These are phyloP conservation scores for Thecaphora thlaspeos DNA, from an alignment of 1,284 basidiomycete species.

Conservation along the genomic window DNA sequence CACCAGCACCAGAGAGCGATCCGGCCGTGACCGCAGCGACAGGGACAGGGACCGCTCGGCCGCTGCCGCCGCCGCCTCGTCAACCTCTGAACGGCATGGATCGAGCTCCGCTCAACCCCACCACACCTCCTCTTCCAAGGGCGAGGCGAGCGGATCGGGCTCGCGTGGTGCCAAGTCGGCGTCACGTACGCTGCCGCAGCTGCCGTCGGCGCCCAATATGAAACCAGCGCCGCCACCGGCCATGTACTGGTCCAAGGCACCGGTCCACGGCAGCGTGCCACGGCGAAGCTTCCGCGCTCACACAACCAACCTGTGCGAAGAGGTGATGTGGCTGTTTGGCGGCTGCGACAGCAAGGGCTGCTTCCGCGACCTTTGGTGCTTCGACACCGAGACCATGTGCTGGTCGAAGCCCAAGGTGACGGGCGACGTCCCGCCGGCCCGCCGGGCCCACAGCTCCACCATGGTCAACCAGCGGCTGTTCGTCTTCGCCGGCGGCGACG, in stretches of 20 bases:
- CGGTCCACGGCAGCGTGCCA: slow-evolving; percentile 74
- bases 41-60: background rate
- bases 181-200: slow-evolving; percentile 27
- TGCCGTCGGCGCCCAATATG: slow-evolving; percentile 37
- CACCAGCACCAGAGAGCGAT: background rate
- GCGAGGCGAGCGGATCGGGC: background rate
- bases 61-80: background rate
- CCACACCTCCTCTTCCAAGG: background rate
- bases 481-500: slow-evolving; percentile 83
- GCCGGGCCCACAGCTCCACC: slow-evolving; percentile 83
- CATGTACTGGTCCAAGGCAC: slow-evolving; percentile 84
- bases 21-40: background rate
- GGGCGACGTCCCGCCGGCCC: slow-evolving; percentile 61
- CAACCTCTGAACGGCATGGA: background rate
- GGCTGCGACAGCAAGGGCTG: slow-evolving; percentile 79
- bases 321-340: slow-evolving; percentile 80
- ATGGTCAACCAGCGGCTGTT: slow-evolving; percentile 75
- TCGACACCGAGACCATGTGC: slow-evolving; percentile 86
- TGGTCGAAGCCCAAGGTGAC: slow-evolving; percentile 65
- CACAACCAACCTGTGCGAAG: slow-evolving; percentile 77
- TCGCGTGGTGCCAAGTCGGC: slow-evolving; percentile 10
- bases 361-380: slow-evolving; percentile 76
- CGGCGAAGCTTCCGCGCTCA: slow-evolving; percentile 77
- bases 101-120: background rate
- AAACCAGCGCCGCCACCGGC: slow-evolving; percentile 46